A percentile compares a stretch with the other conserved stretches of the same genome.
phyloP scores from a whole-genome alignment of 805 yeast genomes.

The Zygosaccharomyces bailii region DNA sequence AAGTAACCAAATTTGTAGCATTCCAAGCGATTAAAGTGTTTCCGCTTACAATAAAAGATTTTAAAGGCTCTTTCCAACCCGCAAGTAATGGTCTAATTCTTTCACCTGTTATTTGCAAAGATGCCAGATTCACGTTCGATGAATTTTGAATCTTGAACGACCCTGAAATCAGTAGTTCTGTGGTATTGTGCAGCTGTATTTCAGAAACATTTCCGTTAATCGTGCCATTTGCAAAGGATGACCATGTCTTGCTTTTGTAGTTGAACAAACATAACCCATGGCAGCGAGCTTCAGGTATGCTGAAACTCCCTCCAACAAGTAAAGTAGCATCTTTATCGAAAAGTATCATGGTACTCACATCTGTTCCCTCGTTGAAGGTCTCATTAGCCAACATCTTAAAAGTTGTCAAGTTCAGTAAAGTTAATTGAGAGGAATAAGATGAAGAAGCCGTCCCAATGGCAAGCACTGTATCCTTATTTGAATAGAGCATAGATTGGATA shows the following conservation, averaged over 20 bases:
- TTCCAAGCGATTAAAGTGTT: slow-evolving; percentile 24
- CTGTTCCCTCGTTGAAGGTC: slow-evolving; percentile 37
- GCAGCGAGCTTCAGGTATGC: slow-evolving; percentile 58
- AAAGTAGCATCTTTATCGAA: slow-evolving; percentile 40
- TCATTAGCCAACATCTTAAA: slow-evolving; percentile 45
- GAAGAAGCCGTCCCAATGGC: slow-evolving; percentile 22
- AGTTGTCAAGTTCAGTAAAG: slow-evolving; percentile 37
- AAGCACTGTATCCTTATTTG: slow-evolving; percentile 26
- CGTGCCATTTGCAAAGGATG: slow-evolving; percentile 32
- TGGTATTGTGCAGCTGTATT: slow-evolving; percentile 45
- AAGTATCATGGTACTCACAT: slow-evolving; percentile 42
- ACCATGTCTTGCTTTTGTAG: slow-evolving; percentile 52
- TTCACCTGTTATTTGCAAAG: slow-evolving; percentile 18
- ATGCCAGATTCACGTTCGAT: slow-evolving; percentile 47
- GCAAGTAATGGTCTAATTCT: slow-evolving; percentile 14
- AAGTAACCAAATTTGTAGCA: slow-evolving; percentile 15
- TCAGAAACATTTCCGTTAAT: slow-evolving; percentile 54
- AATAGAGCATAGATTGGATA: slow-evolving; percentile 26
- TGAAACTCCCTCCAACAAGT: slow-evolving; percentile 70
- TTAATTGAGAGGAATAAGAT: slow-evolving; percentile 15
- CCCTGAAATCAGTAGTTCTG: slow-evolving; percentile 49
- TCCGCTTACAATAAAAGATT: slow-evolving; percentile 20
- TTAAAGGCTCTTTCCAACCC: slow-evolving; percentile 7
- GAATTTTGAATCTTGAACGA: slow-evolving; percentile 35
- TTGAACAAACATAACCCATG: slow-evolving; percentile 64